These are phyloP conservation scores for Aquilaria malaccensis DNA, from an alignment of 345 rosid genomes.

Conservation along the genomic window DNA sequence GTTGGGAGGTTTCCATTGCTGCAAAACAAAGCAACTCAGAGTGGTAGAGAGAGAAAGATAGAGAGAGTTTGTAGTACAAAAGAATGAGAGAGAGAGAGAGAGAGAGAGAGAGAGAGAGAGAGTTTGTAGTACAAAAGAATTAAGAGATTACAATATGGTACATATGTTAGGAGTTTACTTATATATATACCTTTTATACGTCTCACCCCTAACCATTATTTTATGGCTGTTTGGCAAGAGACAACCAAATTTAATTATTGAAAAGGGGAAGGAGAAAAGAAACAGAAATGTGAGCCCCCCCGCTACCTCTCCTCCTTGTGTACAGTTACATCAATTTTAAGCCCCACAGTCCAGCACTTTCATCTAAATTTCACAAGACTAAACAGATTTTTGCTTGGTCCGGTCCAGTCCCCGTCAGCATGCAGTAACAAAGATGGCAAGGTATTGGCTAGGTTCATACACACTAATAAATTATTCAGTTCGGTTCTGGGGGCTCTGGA, in stretches of 20 bases:
- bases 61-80: conserved; percentile 1
- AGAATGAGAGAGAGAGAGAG: not conserved
- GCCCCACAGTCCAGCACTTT: conserved; percentile 14
- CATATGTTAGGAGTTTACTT: conserved; percentile 26
- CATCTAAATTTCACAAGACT: conserved; percentile 20
- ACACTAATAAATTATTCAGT: too few relatives aligned
- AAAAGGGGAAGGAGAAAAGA: conserved; percentile 33
- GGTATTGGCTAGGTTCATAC: not conserved
- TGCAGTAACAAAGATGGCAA: conserved; percentile 5
- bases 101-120: not conserved
- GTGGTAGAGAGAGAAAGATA: conserved; percentile 2
- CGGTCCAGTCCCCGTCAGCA: not conserved
- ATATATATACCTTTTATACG: conserved; percentile 22
- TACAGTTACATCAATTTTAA: conserved; percentile 29
- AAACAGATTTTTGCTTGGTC: not conserved
- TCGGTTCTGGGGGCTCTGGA: too few relatives aligned
- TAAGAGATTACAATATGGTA: conserved; percentile 6
- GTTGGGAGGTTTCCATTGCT: conserved; percentile 63
- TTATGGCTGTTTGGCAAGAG: conserved; percentile 60
- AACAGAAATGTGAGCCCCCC: conserved; percentile 60
- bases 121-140: too few relatives aligned
- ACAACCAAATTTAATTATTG: conserved; percentile 54
- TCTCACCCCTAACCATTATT: conserved; percentile 21
- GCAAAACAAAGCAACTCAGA: conserved; percentile 4
- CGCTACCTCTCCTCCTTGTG: conserved; percentile 38